Base-by-base conservation (phyloP, 1,284 basidiomycete species). In the Trametes pubescens region DNA sequence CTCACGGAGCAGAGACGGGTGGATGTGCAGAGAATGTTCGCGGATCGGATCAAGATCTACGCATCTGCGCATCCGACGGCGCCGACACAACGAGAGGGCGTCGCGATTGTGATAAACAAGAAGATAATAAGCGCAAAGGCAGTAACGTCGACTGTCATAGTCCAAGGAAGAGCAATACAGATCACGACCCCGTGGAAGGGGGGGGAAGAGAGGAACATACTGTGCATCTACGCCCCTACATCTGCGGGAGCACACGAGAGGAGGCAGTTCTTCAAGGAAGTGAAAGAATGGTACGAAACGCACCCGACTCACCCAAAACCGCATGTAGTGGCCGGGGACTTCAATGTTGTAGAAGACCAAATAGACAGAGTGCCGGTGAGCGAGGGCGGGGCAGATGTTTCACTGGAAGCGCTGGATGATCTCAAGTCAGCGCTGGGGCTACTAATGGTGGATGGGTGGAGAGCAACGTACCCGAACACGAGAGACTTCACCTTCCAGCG, bases 281-380 rank as follows among this genome's bases (percentile, higher is more conserved):
- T 80, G 0, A 6, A 59, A 0, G 29, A 57, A 2, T 65, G 64
- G 14, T 72, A 65, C 24, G 53, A 55, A 67, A 11, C 22, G n/a
- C 21, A 29, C 2, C 51, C 59, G 0, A 32, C 57, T 0, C 38
- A 72, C 0, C 72, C 63, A 0, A 54, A 51, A 22, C 77, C 77
- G 0, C 74, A 80, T 46, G 53, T 81, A 0, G 67, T 83, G 51
- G 48, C 76, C 0, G 81, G 82, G 0, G 81, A 83, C 62, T 81
- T 80, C 49, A 84, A 83, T 53, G 67, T 81, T 4, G 77, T 79
- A 0, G 80, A 83, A 65, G 76, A 80, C 1, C 21, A 65, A 0
- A 68, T 80, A 0, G 80, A 83, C 21, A 14, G 53, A 0, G 26
- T 61, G 4, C 60, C 54, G 5, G 10, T 56, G 7, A 4, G 7